Evolutionary conservation across 257 asterid species (phyloP).

Genomic region (Lantana camara): DNA sequence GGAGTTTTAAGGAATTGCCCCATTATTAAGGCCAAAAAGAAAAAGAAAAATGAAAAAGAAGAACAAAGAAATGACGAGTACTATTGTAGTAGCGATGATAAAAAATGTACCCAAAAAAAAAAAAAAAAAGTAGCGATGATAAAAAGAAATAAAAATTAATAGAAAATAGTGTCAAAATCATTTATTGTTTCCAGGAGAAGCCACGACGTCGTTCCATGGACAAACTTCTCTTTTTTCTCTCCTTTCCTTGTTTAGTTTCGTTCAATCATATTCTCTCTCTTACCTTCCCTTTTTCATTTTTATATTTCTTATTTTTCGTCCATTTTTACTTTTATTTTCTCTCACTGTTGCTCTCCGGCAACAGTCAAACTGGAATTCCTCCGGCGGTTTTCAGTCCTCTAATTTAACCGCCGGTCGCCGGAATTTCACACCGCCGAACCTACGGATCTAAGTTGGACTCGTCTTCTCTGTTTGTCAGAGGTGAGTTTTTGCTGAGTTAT

Average conservation of each 20-base stretch:
- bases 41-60: background rate
- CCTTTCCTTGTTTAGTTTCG: slow-evolving; percentile 1
- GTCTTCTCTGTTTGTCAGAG: slow-evolving; percentile 25
- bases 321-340: background rate
- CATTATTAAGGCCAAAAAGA: too few species aligned
- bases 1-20: too few species aligned
- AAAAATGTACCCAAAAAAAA: too few species aligned
- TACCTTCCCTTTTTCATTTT: background rate
- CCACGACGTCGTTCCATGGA: slow-evolving; percentile 32
- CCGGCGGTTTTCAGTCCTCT: slow-evolving; percentile 34
- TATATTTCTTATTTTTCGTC: background rate
- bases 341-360: slow-evolving; percentile 24
- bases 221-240: slow-evolving; percentile 24
- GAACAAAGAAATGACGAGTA: too few species aligned
- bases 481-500: slow-evolving; percentile 29
- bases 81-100: too few species aligned
- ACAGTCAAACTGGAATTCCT: slow-evolving; percentile 38
- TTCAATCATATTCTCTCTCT: slow-evolving; percentile 22
- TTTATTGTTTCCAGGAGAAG: slow-evolving; percentile 3
- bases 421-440: slow-evolving; percentile 14
- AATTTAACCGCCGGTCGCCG: slow-evolving; percentile 34
- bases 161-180: background rate
- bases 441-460: slow-evolving; percentile 36
- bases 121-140: background rate
- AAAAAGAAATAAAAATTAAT: too few species aligned